phyloP scores from a whole-genome alignment of 2,329 filamentous ascomycete genomes.

The Botrytis galanthina region DNA sequence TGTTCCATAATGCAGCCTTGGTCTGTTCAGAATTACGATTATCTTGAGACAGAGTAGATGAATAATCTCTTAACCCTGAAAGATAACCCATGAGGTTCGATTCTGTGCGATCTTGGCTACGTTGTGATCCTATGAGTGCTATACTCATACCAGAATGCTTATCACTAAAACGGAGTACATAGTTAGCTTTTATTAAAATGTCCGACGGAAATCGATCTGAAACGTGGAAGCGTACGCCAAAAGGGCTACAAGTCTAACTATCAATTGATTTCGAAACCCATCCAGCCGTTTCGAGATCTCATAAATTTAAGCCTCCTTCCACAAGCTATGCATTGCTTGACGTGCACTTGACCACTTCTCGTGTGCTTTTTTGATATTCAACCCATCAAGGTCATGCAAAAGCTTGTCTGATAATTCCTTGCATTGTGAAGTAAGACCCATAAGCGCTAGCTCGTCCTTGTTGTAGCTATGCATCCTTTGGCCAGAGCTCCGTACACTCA shows the following conservation, averaged over 20 bases:
- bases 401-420: background rate
- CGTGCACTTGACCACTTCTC: background rate
- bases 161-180: background rate
- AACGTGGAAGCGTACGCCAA: background rate
- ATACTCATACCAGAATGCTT: background rate
- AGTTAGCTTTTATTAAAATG: background rate
- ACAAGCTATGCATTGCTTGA: background rate
- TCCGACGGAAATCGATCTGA: background rate
- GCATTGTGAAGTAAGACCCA: background rate
- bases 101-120: background rate
- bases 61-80: background rate
- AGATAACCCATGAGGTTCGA: background rate
- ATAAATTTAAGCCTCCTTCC: background rate
- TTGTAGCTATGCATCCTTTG: background rate
- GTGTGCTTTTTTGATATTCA: background rate
- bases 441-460: background rate
- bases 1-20: background rate
- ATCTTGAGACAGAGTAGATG: background rate
- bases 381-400: background rate
- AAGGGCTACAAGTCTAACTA: background rate
- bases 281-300: background rate
- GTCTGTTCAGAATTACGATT: background rate
- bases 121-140: background rate
- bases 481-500: background rate
- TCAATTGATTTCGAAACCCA: background rate